Evolutionary conservation across 768 basidiomycete genomes (phyloP).

Genomic region (Rhodotorula babjevae): DNA sequence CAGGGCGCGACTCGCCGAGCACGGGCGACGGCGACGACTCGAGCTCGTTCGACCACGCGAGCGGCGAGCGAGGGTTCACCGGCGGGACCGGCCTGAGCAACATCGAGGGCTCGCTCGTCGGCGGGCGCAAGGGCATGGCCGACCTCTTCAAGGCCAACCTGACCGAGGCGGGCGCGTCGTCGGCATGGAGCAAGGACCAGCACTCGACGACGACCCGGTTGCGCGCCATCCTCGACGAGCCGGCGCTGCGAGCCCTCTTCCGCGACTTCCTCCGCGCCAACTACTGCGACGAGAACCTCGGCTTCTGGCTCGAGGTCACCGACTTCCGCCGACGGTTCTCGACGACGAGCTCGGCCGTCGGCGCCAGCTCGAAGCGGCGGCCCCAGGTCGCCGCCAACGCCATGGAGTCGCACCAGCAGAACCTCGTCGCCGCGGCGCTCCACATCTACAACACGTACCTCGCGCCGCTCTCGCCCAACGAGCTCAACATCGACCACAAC

Average conservation of each 20-base stretch:
- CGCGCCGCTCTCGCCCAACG: conserved; percentile 88
- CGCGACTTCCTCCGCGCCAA: conserved; percentile 88
- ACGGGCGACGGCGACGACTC: conserved; percentile 20
- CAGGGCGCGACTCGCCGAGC: conserved; percentile 9
- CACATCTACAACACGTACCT: conserved; percentile 82
- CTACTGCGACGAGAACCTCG: conserved; percentile 97
- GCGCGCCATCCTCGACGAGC: conserved; percentile 86
- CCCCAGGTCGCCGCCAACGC: conserved; percentile 49
- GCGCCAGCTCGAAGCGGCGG: conserved; percentile 35
- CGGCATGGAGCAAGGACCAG: conserved; percentile 51
- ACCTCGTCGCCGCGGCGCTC: conserved; percentile 88
- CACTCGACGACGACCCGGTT: conserved; percentile 91
- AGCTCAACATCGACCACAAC: conserved; percentile 97
- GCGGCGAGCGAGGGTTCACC: conserved; percentile 12
- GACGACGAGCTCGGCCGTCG: conserved; percentile 84
- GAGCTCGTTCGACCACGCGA: conserved; percentile 9
- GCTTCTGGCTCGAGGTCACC: conserved; percentile 94
- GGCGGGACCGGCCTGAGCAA: conserved; percentile 31
- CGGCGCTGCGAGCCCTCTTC: conserved; percentile 79
- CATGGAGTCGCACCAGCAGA: conserved; percentile 96
- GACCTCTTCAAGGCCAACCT: conserved; percentile 41
- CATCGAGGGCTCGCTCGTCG: conserved; percentile 29
- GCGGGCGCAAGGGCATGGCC: conserved; percentile 22
- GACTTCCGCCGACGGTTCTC: conserved; percentile 95
- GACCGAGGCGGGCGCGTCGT: conserved; percentile 25